Base-by-base conservation (phyloP, 139 green algal genomes). In the Auxenochlorella pyrenoidosa region DNA sequence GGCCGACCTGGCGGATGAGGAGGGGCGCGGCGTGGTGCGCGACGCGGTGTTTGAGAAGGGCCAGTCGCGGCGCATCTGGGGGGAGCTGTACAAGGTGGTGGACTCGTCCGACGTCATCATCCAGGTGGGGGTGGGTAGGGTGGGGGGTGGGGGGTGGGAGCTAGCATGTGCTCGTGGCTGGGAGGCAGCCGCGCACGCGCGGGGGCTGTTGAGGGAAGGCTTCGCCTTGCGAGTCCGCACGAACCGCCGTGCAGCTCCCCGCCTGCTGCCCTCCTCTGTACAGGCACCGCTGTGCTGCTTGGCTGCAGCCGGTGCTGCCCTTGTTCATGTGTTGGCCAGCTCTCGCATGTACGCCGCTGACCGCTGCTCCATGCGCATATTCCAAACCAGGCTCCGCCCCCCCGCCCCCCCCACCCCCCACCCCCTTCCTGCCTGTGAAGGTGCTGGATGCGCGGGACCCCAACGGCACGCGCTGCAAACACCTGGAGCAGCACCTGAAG, bases 51-150 rank as follows among this genome's bases (percentile, higher is more conserved):
- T 98, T 88, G 92, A 97, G 28, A 99, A 99, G 91, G 98, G 98
- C 21, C 98, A 99, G 93, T 97, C 92, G 3, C 96, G 95, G 86
- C 95, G 98, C 85, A 99, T 99, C 89, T 99, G 98, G 98, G 97
- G 96, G 12, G 98, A 99, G 95, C 94, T 99, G 60, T 99, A 98
- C 94, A 99, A 99, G 92, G 89, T 89, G 59, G 60, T 99, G 16
- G 97, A 99, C 91, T 98, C 94, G 3, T 97, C 93, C 13, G 97
- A 99, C 75, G 97, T 99, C n/a, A 91, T 99, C 41, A 94, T 99
- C n/a, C 95, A 99, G 95, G 95, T 95, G 87, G 18, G 90, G 54
- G 54, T 0, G 68, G 70, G 40, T 19, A 28, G 44, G 51, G 30
- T 36, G 65, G 2, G 30, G 30, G 30, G 30, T 18, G 30, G 6